Conservation (phyloP, 495 filamentous ascomycete species). For the Trypethelium eluteriae region DNA sequence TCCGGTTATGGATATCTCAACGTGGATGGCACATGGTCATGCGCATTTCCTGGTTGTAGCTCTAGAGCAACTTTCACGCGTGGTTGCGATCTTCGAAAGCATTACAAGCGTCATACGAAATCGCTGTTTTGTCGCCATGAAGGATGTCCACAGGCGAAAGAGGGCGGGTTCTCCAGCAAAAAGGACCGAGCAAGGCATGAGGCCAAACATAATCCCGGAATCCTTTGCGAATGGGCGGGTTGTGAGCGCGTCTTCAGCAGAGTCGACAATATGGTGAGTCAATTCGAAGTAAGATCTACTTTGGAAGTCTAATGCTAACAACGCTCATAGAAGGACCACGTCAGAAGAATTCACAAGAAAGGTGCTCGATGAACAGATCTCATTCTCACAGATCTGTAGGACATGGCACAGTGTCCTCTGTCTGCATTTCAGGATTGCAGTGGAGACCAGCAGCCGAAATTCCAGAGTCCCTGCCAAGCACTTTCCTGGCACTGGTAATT, state of each 20-base stretch:
- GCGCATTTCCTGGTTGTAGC: constrained; percentile 50
- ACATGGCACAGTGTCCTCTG: neutral
- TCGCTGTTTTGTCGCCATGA: constrained; percentile 55
- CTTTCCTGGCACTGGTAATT: no score
- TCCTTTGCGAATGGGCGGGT: constrained; percentile 51
- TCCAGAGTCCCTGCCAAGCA: no score
- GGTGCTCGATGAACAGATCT: constrained; percentile 3
- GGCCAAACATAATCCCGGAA: constrained; percentile 54
- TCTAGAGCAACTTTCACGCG: constrained; percentile 50
- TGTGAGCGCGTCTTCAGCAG: constrained; percentile 55
- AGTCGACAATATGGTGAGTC: constrained; percentile 54
- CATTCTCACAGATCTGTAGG: neutral
- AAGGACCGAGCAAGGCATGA: constrained; percentile 57
- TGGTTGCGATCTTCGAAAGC: constrained; percentile 58
- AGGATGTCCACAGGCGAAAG: constrained; percentile 49
- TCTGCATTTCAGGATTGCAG: neutral
- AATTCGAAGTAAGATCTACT: neutral
- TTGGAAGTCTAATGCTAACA: constrained; percentile 30
- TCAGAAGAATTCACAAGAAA: constrained; percentile 36
- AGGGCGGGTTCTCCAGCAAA: constrained; percentile 56
- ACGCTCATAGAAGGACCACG: constrained; percentile 35
- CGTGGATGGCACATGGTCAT: constrained; percentile 47
- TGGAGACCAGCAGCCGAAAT: no score
- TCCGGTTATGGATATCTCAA: constrained; percentile 32
- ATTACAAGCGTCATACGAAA: constrained; percentile 56